phyloP scores from a whole-genome alignment of 352 stramenopile species.

The Elongisporangium prolatum region DNA sequence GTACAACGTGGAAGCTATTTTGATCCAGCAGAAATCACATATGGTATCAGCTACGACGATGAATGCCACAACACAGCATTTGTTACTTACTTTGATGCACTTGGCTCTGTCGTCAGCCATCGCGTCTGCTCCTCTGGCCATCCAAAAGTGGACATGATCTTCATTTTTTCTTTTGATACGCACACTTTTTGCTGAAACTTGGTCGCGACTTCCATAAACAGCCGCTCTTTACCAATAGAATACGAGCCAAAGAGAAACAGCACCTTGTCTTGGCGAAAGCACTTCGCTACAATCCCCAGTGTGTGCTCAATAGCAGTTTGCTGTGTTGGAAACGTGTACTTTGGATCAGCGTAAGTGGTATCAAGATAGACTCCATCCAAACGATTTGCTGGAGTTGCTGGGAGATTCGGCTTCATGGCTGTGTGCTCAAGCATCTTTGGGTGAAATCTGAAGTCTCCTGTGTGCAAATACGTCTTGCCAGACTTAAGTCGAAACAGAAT shows the following conservation, averaged over 20 bases:
- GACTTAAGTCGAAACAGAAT: conserved; percentile 90
- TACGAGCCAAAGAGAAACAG: conserved; percentile 96
- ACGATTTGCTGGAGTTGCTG: conserved; percentile 16
- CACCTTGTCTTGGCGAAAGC: conserved; percentile 53
- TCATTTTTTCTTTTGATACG: conserved; percentile 71
- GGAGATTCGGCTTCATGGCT: conserved; percentile 42
- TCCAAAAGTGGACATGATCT: conserved; percentile 84
- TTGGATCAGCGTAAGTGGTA: conserved; percentile 95
- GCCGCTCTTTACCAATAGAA: conserved; percentile 95
- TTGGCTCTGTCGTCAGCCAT: conserved; percentile 83
- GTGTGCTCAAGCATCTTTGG: conserved; percentile 65
- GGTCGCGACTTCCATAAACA: conserved; percentile 94
- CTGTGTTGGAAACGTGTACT: conserved; percentile 93
- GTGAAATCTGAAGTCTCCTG: conserved; percentile 84
- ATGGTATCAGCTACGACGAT: conserved; percentile 3
- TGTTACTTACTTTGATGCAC: conserved; percentile 56
- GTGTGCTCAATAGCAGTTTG: conserved; percentile 54
- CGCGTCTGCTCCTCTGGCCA: conserved; percentile 79
- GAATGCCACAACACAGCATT: background rate
- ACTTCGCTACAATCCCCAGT: conserved; percentile 55
- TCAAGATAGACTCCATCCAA: conserved; percentile 92
- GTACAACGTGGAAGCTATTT: conserved; percentile 88
- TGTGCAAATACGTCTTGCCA: conserved; percentile 90
- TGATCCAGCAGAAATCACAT: conserved; percentile 7
- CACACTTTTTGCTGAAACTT: conserved; percentile 68